Conservation (phyloP, 1,284 basidiomycete species). For the Clitocybe nebularis region DNA sequence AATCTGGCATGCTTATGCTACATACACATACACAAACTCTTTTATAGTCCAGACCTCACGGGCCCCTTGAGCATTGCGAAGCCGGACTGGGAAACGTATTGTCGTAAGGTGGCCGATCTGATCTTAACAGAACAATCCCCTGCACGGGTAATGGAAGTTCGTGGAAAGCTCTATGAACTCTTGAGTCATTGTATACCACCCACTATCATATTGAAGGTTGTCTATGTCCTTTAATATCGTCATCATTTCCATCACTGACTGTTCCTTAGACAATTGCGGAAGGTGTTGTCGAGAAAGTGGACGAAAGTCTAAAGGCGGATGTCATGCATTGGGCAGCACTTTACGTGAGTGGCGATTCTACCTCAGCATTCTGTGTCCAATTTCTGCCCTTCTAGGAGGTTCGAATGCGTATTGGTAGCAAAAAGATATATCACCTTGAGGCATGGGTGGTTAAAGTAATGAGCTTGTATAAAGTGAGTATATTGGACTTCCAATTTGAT, state of each 20-base stretch:
- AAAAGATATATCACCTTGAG: constrained; percentile 95
- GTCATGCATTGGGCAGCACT: constrained; percentile 97
- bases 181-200: constrained; percentile 98
- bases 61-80: constrained; percentile 81
- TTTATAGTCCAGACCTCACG: constrained; percentile 63
- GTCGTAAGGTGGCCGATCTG: constrained; percentile 88
- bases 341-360: constrained; percentile 59
- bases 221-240: constrained; percentile 14
- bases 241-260: constrained; percentile 4
- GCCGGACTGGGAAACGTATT: constrained; percentile 99
- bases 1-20: constrained; percentile 1
- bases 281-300: constrained; percentile 80
- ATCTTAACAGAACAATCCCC: constrained; percentile 95
- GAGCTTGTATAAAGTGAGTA: constrained; percentile 68
- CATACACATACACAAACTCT: constrained; percentile 7
- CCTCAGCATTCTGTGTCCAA: neutral
- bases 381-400: constrained; percentile 58
- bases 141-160: constrained; percentile 85
- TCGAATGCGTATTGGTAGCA: constrained; percentile 85
- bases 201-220: constrained; percentile 83
- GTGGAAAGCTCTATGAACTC: constrained; percentile 93
- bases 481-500: neutral
- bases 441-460: constrained; percentile 89
- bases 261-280: constrained; percentile 79
- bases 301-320: constrained; percentile 85